Percentiles rank a stretch among this genome's conserved stretches.
phyloP scores from a whole-genome alignment of 306 rosid genomes.

The Vigna hirtella region DNA sequence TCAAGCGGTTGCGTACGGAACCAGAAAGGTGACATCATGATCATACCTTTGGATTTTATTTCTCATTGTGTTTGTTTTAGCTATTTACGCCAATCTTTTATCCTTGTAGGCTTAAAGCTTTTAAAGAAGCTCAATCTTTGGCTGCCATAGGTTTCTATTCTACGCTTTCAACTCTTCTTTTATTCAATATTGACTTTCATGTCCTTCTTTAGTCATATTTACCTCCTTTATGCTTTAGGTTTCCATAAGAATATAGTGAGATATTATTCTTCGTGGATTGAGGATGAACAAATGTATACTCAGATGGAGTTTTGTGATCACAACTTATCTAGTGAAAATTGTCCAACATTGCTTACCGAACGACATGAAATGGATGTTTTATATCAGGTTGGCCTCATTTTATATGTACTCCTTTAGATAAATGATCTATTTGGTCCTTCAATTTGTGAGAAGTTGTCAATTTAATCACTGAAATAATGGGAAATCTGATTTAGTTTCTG shows the following conservation, averaged over 20 bases:
- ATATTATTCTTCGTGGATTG: constrained; percentile 82
- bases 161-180: not conserved
- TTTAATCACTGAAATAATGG: no score
- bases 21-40: constrained; percentile 63
- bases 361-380: constrained; percentile 55
- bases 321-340: constrained; percentile 58
- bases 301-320: constrained; percentile 83
- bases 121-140: constrained; percentile 77
- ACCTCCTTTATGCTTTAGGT: constrained; percentile 46
- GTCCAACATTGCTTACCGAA: constrained; percentile 45
- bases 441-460: no score
- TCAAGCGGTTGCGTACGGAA: constrained; percentile 59
- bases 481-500: no score
- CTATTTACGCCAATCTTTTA: not conserved
- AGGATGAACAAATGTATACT: constrained; percentile 71
- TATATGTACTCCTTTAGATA: not conserved
- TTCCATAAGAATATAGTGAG: constrained; percentile 75
- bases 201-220: not conserved
- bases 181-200: constrained; percentile 8
- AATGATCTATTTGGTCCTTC: no score
- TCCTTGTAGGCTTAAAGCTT: not conserved
- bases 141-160: constrained; percentile 69
- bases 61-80: not conserved
- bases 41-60: constrained; percentile 3
- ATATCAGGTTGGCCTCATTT: constrained; percentile 57